Base-by-base conservation (phyloP, 1,284 basidiomycete genomes). In the Ceratobasidium theobromae region DNA sequence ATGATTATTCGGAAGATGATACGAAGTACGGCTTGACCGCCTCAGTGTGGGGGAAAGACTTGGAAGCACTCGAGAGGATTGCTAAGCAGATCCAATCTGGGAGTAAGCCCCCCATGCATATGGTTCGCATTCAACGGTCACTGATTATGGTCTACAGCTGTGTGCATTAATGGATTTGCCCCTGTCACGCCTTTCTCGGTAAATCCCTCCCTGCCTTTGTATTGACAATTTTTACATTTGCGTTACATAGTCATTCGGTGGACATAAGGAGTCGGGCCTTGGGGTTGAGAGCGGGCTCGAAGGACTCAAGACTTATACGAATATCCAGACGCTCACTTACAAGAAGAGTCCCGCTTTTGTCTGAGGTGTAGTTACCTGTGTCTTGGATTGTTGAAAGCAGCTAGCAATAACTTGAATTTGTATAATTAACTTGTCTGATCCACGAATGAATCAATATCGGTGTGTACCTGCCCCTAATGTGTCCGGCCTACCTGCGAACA, bases 31-130 rank as follows among this genome's bases (percentile, higher is more conserved):
- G 62, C 16, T 30, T 65, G 6, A 25, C 62, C 2, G 62, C 62
- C 30, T 33, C 51, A 2, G 62, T 65, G 4, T 65, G 62, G 62
- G 62, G 62, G 11, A 46, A 53, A 16, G 62, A 65, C 23, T 8
- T 53, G 0, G 51, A 45, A 1, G 27, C 51, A 18, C 49, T 65
- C 12, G 51, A 65, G 40, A 25, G 62, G 21, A 65, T 65, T 21
- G 62, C 62, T 3, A 33, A 21, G 30, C 62, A 46, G 21, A 43
- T 65, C 35, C 49, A 65, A 23, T 35, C 62, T 18, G 62, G 62
- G 45, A 45, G 62, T 65, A 53, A 28, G 62, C 35, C 5, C 18
- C 46, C 1, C 12, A 16, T 1, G 12, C 1, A 40, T 28, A 23
- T 58, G 16, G 16, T 16, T 16, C 35, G 11, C 25, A 40, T 3